phyloP scores from a whole-genome alignment of 257 asterid species.

The Lycium ferocissimum region DNA sequence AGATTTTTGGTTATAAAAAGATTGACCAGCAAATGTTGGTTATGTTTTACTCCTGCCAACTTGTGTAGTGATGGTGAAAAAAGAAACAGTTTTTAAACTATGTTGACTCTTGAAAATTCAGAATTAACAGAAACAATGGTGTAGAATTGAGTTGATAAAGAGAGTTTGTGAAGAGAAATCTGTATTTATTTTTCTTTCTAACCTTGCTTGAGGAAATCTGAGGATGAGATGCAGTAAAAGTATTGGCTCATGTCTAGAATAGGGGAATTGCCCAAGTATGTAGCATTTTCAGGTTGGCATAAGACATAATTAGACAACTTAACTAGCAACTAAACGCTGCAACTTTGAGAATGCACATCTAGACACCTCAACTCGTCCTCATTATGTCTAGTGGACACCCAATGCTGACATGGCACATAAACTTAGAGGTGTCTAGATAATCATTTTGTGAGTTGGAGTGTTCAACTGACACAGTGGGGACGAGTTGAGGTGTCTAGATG shows the following conservation, averaged over 20 bases:
- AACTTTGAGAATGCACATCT: too few relatives aligned
- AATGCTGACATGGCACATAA: too few relatives aligned
- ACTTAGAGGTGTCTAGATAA: too few relatives aligned
- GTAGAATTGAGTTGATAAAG: not conserved
- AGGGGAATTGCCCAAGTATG: not conserved
- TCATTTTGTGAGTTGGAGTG: too few relatives aligned
- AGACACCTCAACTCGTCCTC: too few relatives aligned
- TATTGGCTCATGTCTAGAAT: not conserved
- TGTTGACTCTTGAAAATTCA: not conserved
- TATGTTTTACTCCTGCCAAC: slow-evolving; percentile 3
- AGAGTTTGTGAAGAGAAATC: not conserved
- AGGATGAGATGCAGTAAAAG: not conserved
- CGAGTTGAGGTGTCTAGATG: too few relatives aligned
- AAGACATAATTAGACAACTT: too few relatives aligned
- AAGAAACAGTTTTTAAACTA: not conserved
- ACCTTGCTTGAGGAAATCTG: slow-evolving; percentile 7
- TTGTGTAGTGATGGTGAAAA: not conserved
- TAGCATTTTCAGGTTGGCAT: not conserved
- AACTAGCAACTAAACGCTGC: too few relatives aligned
- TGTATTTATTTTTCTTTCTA: not conserved
- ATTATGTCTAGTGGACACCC: too few relatives aligned
- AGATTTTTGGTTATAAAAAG: not conserved
- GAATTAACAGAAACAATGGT: slow-evolving; percentile 1
- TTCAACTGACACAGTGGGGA: too few relatives aligned
- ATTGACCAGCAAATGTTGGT: not conserved